These are phyloP conservation scores for Alternaria longipes DNA, from an alignment of 2,329 filamentous ascomycete species.

Conservation along the genomic window DNA sequence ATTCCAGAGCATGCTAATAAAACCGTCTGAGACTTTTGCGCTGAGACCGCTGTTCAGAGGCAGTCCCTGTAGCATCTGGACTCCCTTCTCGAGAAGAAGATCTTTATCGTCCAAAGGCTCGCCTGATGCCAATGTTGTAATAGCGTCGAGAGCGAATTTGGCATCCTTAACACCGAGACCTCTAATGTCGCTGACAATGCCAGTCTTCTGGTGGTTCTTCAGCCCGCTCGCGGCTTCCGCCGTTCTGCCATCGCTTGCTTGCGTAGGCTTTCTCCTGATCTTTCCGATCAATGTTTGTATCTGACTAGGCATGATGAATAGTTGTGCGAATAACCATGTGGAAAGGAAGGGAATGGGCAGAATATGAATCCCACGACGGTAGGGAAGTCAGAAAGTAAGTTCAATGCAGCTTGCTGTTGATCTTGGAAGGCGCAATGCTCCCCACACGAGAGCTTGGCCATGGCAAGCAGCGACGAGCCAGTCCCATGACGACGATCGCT, in stretches of 20 bases:
- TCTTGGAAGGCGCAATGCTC: constrained; percentile 15
- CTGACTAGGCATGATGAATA: constrained; percentile 43
- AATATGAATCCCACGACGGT: constrained; percentile 6
- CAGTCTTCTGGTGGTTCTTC: constrained; percentile 36
- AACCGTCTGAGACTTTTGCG: constrained; percentile 58
- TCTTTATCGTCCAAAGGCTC: constrained; percentile 70
- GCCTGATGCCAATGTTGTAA: constrained; percentile 70
- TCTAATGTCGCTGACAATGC: constrained; percentile 62
- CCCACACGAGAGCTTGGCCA: constrained; percentile 15
- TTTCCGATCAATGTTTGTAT: constrained; percentile 56
- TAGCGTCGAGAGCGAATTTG: constrained; percentile 61
- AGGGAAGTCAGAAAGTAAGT: constrained; percentile 6
- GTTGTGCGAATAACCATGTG: constrained; percentile 5
- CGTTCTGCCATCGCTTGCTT: constrained; percentile 59
- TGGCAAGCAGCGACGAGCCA: constrained; percentile 9
- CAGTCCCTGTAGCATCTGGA: constrained; percentile 62
- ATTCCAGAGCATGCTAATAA: constrained; percentile 63
- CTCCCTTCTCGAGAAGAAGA: constrained; percentile 57
- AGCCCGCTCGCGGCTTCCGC: constrained; percentile 39
- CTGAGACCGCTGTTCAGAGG: constrained; percentile 61
- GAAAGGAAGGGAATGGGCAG: neutral
- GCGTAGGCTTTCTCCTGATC: constrained; percentile 58
- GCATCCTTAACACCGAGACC: constrained; percentile 61
- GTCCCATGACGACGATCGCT: constrained; percentile 19
- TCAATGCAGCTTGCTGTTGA: constrained; percentile 3